These are phyloP conservation scores for Macrotyloma uniflorum DNA, from an alignment of 306 rosid species.

Conservation along the genomic window DNA sequence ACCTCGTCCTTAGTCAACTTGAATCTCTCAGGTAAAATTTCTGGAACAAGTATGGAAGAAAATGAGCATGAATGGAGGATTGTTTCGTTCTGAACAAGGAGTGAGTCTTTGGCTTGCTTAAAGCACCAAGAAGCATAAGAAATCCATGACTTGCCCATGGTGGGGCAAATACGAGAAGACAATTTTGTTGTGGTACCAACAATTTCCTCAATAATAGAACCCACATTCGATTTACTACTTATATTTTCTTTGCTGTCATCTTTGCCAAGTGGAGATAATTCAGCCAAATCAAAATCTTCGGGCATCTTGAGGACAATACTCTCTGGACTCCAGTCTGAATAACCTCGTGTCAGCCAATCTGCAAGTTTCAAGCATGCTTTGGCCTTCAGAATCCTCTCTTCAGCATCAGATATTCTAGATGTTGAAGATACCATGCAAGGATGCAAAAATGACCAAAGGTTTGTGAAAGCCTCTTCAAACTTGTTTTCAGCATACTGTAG, in stretches of 20 bases:
- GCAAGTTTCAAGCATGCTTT: slow-evolving; percentile 92
- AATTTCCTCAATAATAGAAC: slow-evolving; percentile 71
- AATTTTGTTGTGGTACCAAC: slow-evolving; percentile 78
- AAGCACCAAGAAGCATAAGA: slow-evolving; percentile 98
- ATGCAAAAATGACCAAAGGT: slow-evolving; percentile 80
- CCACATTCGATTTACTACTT: slow-evolving; percentile 40
- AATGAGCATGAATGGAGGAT: slow-evolving; percentile 59
- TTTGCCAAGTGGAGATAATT: slow-evolving; percentile 45
- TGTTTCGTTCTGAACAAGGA: slow-evolving; percentile 53
- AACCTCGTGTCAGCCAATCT: slow-evolving; percentile 70
- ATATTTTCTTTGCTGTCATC: slow-evolving; percentile 44
- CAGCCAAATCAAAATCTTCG: slow-evolving; percentile 57
- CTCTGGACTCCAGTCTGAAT: slow-evolving; percentile 59
- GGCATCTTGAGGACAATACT: slow-evolving; percentile 59
- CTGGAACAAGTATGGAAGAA: slow-evolving; percentile 64
- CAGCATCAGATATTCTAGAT: slow-evolving; percentile 47
- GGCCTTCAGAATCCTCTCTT: slow-evolving; percentile 74
- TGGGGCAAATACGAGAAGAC: slow-evolving; percentile 81
- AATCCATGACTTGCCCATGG: slow-evolving; percentile 93
- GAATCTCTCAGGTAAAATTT: slow-evolving; percentile 74
- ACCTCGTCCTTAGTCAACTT: slow-evolving; percentile 75
- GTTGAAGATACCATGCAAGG: slow-evolving; percentile 70
- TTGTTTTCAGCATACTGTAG: slow-evolving; percentile 79
- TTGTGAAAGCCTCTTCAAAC: slow-evolving; percentile 81
- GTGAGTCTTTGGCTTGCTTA: slow-evolving; percentile 77